Conservation (phyloP, 2,329 filamentous ascomycete species). For the Fusarium sulawesiense region DNA sequence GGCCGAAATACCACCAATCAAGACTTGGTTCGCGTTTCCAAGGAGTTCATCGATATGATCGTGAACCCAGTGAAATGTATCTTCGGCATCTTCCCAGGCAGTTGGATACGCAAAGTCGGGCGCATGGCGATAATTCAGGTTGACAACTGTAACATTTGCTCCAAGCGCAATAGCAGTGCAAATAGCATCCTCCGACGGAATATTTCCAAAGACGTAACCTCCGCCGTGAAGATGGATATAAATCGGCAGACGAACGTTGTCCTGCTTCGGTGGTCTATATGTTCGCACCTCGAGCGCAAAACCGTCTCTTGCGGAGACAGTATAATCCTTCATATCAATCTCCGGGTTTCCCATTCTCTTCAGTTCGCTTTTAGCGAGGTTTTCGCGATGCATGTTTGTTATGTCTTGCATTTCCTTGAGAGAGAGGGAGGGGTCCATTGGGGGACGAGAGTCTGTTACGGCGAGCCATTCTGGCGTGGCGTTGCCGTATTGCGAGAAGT, state of each 20-base stretch:
- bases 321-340: constrained; percentile 48
- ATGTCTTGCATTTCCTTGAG: constrained; percentile 31
- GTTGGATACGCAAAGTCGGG: constrained; percentile 65
- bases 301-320: constrained; percentile 32
- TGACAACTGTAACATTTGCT: constrained; percentile 59
- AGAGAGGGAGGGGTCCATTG: background rate
- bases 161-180: constrained; percentile 61
- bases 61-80: constrained; percentile 66
- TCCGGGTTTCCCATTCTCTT: background rate
- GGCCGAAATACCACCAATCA: constrained; percentile 63
- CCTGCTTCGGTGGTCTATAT: constrained; percentile 28
- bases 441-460: constrained; percentile 37
- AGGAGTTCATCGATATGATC: constrained; percentile 27
- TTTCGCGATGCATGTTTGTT: constrained; percentile 33
- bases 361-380: constrained; percentile 12
- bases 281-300: constrained; percentile 34
- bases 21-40: constrained; percentile 43
- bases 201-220: constrained; percentile 66
- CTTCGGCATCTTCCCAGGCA: constrained; percentile 64
- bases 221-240: constrained; percentile 67
- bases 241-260: constrained; percentile 58
- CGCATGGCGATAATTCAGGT: constrained; percentile 69
- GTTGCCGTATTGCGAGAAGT: constrained; percentile 54
- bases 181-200: constrained; percentile 63
- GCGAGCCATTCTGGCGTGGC: constrained; percentile 59